Percentiles rank a stretch among this genome's conserved stretches.
Conservation (phyloP, 257 asterid species). For the Solanum piurae region DNA sequence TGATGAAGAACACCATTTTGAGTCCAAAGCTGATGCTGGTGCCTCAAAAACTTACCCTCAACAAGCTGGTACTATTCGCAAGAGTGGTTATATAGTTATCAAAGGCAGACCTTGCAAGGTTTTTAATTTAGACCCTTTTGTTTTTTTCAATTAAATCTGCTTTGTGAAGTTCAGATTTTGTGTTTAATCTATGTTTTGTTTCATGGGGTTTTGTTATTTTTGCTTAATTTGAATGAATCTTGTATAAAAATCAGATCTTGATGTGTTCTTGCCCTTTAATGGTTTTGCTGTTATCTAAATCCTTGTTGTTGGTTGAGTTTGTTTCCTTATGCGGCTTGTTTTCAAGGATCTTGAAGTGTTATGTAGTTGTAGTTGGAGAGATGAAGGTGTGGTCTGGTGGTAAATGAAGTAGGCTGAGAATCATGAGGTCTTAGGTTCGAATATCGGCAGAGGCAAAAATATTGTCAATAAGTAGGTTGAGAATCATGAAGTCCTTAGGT, state of each 20-base stretch:
- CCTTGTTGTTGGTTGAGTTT: neutral
- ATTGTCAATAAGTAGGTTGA: neutral
- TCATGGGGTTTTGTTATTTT: neutral
- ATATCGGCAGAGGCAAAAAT: neutral
- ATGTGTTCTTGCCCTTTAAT: neutral
- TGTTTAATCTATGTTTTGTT: neutral
- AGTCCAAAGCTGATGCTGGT: neutral
- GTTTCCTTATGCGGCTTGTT: neutral
- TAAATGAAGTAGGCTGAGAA: neutral
- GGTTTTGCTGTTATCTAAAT: neutral
- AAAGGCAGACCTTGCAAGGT: conserved; percentile 25
- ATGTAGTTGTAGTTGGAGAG: neutral
- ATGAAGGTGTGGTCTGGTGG: neutral
- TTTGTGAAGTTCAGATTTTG: neutral
- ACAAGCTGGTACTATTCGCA: conserved; percentile 28
- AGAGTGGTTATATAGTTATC: conserved; percentile 22
- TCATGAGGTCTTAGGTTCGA: neutral
- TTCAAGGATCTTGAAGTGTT: neutral
- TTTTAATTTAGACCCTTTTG: neutral
- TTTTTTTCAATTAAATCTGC: neutral
- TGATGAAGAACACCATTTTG: conserved; percentile 3
- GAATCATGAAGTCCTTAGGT: neutral
- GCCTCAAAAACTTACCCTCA: conserved; percentile 18
- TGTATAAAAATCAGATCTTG: neutral
- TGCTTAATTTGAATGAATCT: neutral